These are phyloP conservation scores for Scorias spongiosa DNA, from an alignment of 2,329 filamentous ascomycete species.

Conservation along the genomic window DNA sequence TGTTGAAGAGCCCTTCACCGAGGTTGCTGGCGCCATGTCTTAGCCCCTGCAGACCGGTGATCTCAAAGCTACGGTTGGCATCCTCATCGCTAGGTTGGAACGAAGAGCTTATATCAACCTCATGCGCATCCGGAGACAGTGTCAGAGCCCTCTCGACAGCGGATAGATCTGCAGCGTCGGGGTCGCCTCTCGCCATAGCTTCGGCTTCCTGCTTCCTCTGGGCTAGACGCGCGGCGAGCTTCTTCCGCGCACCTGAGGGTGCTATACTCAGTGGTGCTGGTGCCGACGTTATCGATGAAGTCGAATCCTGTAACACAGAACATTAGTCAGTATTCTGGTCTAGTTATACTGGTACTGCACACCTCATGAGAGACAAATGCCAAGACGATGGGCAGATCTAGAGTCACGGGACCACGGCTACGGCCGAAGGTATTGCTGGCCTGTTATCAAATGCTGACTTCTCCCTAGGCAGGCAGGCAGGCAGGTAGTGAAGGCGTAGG, in stretches of 20 bases:
- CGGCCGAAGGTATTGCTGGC: too few relatives aligned
- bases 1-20: conserved; percentile 12
- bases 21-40: conserved; percentile 9
- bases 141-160: conserved; percentile 17
- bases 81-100: conserved; percentile 1
- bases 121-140: conserved; percentile 15
- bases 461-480: too few relatives aligned
- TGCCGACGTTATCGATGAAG: conserved; percentile 28
- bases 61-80: conserved; percentile 7
- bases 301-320: not conserved
- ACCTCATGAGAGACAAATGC: not conserved
- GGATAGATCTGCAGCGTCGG: conserved; percentile 17
- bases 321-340: conserved; percentile 3
- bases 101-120: conserved; percentile 6
- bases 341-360: not conserved
- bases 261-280: conserved; percentile 70
- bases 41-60: conserved; percentile 11
- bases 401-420: too few relatives aligned
- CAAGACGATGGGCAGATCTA: not conserved
- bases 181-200: conserved; percentile 16
- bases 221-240: conserved; percentile 71
- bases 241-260: conserved; percentile 71
- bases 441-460: too few relatives aligned
- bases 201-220: conserved; percentile 29
- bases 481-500: too few relatives aligned